Base-by-base conservation (phyloP, 208 protist species). In the Balamuthia mandrillaris region DNA sequence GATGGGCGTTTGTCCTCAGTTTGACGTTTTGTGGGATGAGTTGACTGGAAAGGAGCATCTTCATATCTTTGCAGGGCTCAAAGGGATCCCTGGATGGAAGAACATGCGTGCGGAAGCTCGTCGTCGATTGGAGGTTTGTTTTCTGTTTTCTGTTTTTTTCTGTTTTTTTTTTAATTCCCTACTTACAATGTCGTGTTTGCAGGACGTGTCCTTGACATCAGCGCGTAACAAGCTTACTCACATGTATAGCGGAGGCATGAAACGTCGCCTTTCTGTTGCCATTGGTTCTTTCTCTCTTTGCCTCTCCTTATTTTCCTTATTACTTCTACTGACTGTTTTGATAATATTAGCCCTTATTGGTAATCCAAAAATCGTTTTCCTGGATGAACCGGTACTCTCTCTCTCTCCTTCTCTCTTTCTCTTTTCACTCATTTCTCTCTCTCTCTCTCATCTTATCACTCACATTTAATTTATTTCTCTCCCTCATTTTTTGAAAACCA, bases 1-100 rank as follows among this genome's bases (percentile, higher is more conserved):
- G 51, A 94, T 98, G 58, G 97, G 97, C 29, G 96, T 98, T 68
- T 98, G 96, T 90, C 96, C 96, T 60, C 96, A 98, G 90, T 97
- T 97, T 90, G 96, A 98, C 89, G 92, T 97, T 9, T 87, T 95
- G 1, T 93, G 96, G 65, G 92, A 95, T 37, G 89, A 97, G 75
- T 85, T 98, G 45, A 98, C 96, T 33, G 92, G 94, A 51, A 74
- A 94, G 27, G 96, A 99, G 86, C 96, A 98, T 89, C 81, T 98
- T 3, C n/a, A 39, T 24, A 21, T 83, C 12, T 83, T 83, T 42
- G 54, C 77, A 0, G 77, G 52, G 3, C 63, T 83, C 54, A 83
- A 68, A 33, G 77, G 77, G 24, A 68, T 83, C 27, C 77, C 77
- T n/a, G n/a, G n/a, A 0, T 68, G 51, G 54, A 83, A 83, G 54